phyloP scores from a whole-genome alignment of 2,329 filamentous ascomycete species.

The Lecanicillium sp. region DNA sequence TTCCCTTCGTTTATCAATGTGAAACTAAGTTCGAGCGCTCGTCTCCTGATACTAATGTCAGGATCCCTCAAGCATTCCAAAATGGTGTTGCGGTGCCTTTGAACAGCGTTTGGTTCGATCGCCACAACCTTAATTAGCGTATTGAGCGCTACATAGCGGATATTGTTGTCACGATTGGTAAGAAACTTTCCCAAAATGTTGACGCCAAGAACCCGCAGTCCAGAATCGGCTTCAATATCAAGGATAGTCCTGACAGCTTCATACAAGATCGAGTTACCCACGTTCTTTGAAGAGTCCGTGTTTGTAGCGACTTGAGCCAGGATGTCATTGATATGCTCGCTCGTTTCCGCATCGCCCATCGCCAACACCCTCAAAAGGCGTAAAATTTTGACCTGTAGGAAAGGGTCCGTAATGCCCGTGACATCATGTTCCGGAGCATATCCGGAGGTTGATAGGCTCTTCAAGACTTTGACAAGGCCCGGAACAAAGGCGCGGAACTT shows the following conservation, averaged over 20 bases:
- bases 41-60: constrained; percentile 92
- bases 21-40: constrained; percentile 95
- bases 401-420: constrained; percentile 94
- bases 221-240: constrained; percentile 95
- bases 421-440: constrained; percentile 98
- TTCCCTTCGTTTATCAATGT: constrained; percentile 97
- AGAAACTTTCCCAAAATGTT: constrained; percentile 98
- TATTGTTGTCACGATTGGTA: constrained; percentile 98
- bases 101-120: constrained; percentile 94
- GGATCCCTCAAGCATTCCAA: constrained; percentile 92
- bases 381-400: constrained; percentile 93
- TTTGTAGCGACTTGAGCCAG: constrained; percentile 96
- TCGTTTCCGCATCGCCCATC: constrained; percentile 76
- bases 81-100: constrained; percentile 94
- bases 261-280: constrained; percentile 96
- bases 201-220: constrained; percentile 85
- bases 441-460: constrained; percentile 85
- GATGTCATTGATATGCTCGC: constrained; percentile 98
- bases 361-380: constrained; percentile 78
- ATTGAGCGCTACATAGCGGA: constrained; percentile 94
- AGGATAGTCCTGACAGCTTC: constrained; percentile 95
- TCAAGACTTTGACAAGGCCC: constrained; percentile 79
- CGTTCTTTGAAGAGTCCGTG: constrained; percentile 96
- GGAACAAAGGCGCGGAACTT: constrained; percentile 85
- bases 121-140: constrained; percentile 97